Base-by-base conservation (phyloP, 768 basidiomycete genomes). In the Myochromella boudieri region DNA sequence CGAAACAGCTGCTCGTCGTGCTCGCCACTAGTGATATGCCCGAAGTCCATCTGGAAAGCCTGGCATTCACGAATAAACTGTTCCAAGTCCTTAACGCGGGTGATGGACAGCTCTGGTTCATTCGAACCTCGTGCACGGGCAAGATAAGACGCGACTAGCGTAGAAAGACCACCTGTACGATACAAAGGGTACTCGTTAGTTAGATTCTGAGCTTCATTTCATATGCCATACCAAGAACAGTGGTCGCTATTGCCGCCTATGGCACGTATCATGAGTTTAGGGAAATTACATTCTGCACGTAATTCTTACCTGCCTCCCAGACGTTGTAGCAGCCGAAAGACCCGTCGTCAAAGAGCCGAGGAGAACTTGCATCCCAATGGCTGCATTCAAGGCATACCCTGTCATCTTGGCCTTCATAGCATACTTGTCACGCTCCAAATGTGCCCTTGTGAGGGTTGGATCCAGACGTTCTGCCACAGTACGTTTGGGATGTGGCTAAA, bases 321-420 rank as follows among this genome's bases (percentile, higher is more conserved):
- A 60, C 2, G 55, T 61, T 3, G 68, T 61, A 2, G 74, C 65
- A 4, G 81, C 82, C 0, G 85, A 74, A 28, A 87, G 51, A 0
- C 80, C 85, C 0, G 86, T 87, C 8, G 82, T 87, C 25, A 88
- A 63, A 2, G 85, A 76, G 3, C 85, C 85, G 21, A 87, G 62
- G 0, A 84, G 31, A 3, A 88, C 80, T 56, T 88, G 86, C 36
- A 84, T 39, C 6, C 73, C 77, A 20, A 86, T 87, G 1, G 84
- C 83, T 14, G 68, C 52, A 52, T 78, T 74, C 29, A 71, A 56
- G 6, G 64, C 48, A 28, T 55, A 72, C 1, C 67, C 70, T 14
- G 67, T 71, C 49, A 66, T 52, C 54, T 55, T 60, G 52, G 80
- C 82, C 62, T 76, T 78, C 20, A 54, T 38, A 0, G 69, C 68